Conservation (phyloP, 192 early-diverging fungal genomes). For the Chytriomyces confervae region DNA sequence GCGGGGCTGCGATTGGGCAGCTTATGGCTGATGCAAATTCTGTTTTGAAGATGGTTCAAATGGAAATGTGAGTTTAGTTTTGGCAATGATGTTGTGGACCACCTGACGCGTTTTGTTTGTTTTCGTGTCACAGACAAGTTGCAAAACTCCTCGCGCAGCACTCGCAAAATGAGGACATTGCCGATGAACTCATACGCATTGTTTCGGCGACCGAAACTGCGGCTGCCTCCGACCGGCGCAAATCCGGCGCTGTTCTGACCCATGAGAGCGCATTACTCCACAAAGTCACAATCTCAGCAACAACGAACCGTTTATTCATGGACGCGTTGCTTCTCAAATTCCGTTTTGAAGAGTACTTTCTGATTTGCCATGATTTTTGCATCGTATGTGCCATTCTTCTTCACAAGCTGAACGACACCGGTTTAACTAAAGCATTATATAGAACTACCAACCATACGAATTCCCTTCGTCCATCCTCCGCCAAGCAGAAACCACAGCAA, state of each 20-base stretch:
- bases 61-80: conserved; percentile 22
- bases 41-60: conserved; percentile 16
- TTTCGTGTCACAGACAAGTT: not conserved
- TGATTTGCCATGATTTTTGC: conserved; percentile 45
- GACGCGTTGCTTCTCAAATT: conserved; percentile 48
- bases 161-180: conserved; percentile 11
- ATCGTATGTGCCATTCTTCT: conserved; percentile 28
- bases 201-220: conserved; percentile 15
- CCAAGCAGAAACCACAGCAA: conserved; percentile 33
- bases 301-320: conserved; percentile 50
- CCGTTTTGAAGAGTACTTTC: conserved; percentile 56
- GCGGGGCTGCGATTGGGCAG: conserved; percentile 2
- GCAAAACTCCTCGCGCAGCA: not conserved
- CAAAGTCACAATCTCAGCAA: conserved; percentile 49
- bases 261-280: conserved; percentile 18
- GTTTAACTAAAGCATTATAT: conserved; percentile 13
- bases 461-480: conserved; percentile 43
- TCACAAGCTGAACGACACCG: too few species aligned
- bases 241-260: not conserved
- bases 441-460: conserved; percentile 38
- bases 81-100: too few species aligned
- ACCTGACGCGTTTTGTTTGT: too few species aligned
- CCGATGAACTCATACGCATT: conserved; percentile 30
- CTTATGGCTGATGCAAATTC: not conserved
- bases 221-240: not conserved